A percentile compares a stretch with the other conserved stretches of the same genome.
phyloP scores from a whole-genome alignment of 768 basidiomycete species.

The Nevesoporus exiguus region DNA sequence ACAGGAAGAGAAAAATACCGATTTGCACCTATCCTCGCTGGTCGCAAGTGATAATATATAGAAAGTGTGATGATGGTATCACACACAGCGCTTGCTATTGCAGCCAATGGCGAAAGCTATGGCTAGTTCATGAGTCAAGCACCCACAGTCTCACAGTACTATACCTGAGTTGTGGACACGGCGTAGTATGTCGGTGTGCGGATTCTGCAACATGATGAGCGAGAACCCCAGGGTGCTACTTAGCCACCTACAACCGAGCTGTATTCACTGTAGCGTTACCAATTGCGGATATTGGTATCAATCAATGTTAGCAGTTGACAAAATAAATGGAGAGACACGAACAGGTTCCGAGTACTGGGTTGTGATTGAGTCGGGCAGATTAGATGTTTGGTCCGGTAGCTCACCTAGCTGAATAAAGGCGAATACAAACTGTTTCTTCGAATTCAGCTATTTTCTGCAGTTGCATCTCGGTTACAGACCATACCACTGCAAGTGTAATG shows the following conservation, averaged over 20 bases:
- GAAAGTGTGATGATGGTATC: slow-evolving; percentile 17
- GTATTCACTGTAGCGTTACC: background rate
- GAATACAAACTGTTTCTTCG: slow-evolving; percentile 4
- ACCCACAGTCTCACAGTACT: background rate
- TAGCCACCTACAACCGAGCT: slow-evolving; percentile 6
- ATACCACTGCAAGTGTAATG: slow-evolving; percentile 15
- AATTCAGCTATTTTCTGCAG: background rate
- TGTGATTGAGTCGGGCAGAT: background rate
- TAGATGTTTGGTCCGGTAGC: background rate
- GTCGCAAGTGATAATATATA: background rate
- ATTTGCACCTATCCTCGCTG: background rate
- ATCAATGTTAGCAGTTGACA: background rate
- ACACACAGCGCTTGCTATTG: slow-evolving; percentile 18
- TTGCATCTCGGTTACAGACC: background rate
- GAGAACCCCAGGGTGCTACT: too few relatives aligned
- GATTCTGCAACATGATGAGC: slow-evolving; percentile 6
- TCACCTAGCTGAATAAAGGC: slow-evolving; percentile 15
- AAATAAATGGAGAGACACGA: background rate
- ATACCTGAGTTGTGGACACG: slow-evolving; percentile 6
- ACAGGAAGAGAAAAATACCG: background rate
- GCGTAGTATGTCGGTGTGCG: slow-evolving; percentile 3
- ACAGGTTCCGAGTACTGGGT: slow-evolving; percentile 18
- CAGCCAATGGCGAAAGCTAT: slow-evolving; percentile 9
- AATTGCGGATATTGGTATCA: slow-evolving; percentile 1
- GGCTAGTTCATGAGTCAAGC: background rate